Percentiles rank a stretch among this genome's conserved stretches.
Conservation (phyloP, 2,329 filamentous ascomycete genomes). For the Aureobasidium sp. region DNA sequence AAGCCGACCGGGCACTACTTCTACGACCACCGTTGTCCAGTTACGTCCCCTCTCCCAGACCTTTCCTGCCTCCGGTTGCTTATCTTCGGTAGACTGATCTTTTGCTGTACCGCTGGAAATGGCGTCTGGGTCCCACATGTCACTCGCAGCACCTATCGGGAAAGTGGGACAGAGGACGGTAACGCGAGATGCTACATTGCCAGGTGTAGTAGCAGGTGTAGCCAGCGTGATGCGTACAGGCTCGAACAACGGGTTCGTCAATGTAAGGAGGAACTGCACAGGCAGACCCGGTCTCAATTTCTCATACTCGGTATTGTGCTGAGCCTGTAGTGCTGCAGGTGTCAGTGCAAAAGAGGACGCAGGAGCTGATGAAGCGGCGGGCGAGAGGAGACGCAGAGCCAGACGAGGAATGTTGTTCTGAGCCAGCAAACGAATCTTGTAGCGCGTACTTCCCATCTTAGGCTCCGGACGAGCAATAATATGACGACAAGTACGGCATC, state of each 20-base stretch:
- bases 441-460: conserved; percentile 81
- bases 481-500: conserved; percentile 85
- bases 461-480: conserved; percentile 91
- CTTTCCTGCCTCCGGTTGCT: conserved; percentile 78
- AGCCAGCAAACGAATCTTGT: conserved; percentile 86
- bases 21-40: conserved; percentile 89
- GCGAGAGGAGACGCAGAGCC: conserved; percentile 57
- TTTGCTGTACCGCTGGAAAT: conserved; percentile 28
- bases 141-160: conserved; percentile 88
- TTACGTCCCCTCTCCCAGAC: conserved; percentile 93
- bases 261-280: conserved; percentile 77
- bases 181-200: conserved; percentile 68
- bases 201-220: conserved; percentile 72
- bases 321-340: conserved; percentile 20
- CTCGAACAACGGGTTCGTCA: conserved; percentile 93
- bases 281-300: conserved; percentile 40
- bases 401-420: conserved; percentile 78
- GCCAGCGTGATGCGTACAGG: conserved; percentile 79
- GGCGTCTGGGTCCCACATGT: conserved; percentile 63
- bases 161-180: conserved; percentile 94
- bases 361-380: conserved; percentile 47
- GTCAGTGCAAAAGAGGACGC: conserved; percentile 41
- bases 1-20: conserved; percentile 62
- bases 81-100: conserved; percentile 36
- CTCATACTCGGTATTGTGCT: conserved; percentile 25